Percentiles rank a stretch among this genome's conserved stretches.
Conservation (phyloP, 2,329 filamentous ascomycete species). For the Fusarium sulawesiense region DNA sequence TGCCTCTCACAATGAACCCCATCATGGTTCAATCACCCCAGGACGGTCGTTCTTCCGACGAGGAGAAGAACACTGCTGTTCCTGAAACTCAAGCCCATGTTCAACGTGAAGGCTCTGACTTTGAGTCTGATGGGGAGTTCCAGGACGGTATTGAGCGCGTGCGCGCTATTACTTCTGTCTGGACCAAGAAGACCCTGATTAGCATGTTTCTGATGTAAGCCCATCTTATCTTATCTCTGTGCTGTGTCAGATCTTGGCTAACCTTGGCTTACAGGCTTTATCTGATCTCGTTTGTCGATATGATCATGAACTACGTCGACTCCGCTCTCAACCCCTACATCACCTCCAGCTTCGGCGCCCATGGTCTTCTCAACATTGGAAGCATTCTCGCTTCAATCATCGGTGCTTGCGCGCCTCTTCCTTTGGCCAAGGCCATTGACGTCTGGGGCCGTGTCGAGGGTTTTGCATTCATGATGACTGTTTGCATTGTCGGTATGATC, state of each 20-base stretch:
- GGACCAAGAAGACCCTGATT: slow-evolving; percentile 51
- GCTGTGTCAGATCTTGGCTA: background rate
- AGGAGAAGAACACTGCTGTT: slow-evolving; percentile 1
- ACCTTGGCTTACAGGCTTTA: slow-evolving; percentile 49
- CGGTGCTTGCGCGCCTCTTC: slow-evolving; percentile 51
- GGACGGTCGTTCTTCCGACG: slow-evolving; percentile 8
- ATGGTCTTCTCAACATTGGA: slow-evolving; percentile 75
- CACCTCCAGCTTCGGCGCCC: slow-evolving; percentile 72
- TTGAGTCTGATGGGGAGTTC: slow-evolving; percentile 28
- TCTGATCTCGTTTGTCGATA: slow-evolving; percentile 54
- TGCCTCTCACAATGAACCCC: slow-evolving; percentile 6
- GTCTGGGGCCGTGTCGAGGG: slow-evolving; percentile 62
- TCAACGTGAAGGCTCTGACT: background rate
- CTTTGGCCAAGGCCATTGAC: slow-evolving; percentile 62
- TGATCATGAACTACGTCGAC: slow-evolving; percentile 52
- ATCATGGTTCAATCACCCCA: background rate
- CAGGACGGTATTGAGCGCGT: slow-evolving; percentile 53
- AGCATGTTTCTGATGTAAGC: slow-evolving; percentile 54
- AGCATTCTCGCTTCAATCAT: slow-evolving; percentile 63
- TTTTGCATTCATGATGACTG: slow-evolving; percentile 55
- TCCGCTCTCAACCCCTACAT: slow-evolving; percentile 70
- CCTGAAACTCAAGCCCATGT: slow-evolving; percentile 6
- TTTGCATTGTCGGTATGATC: slow-evolving; percentile 66
- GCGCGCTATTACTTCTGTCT: slow-evolving; percentile 54
- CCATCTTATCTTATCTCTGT: background rate